A percentile compares a stretch with the other conserved stretches of the same genome.
Conservation (phyloP, 164 flowering plant species). For the Vitis amurensis region DNA sequence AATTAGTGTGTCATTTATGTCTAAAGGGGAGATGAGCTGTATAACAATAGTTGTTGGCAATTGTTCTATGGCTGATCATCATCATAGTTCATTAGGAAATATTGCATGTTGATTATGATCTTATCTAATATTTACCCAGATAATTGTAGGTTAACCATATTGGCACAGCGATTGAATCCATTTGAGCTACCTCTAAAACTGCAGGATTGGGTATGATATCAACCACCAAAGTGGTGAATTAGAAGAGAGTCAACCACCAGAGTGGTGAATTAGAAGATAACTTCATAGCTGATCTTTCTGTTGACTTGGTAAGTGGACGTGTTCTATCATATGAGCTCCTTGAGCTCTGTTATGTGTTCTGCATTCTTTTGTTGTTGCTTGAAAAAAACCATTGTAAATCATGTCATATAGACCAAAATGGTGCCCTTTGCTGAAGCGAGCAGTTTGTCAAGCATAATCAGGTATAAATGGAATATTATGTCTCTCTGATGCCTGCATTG, state of each 20-base stretch:
- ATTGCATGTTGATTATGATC: background rate
- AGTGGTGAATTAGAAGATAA: slow-evolving; percentile 98
- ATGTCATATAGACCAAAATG: slow-evolving; percentile 68
- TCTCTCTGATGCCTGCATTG: background rate
- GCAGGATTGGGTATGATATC: slow-evolving; percentile 97
- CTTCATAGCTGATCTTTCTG: slow-evolving; percentile 93
- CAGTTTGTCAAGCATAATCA: slow-evolving; percentile 91
- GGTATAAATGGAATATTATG: slow-evolving; percentile 34
- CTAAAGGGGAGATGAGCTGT: too few relatives aligned
- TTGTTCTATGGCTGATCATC: too few relatives aligned
- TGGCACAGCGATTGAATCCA: slow-evolving; percentile 88
- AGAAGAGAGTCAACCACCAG: slow-evolving; percentile 66
- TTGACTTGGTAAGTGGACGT: slow-evolving; percentile 97
- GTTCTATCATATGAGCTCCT: slow-evolving; percentile 24
- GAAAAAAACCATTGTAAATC: slow-evolving; percentile 8
- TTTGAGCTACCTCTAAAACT: slow-evolving; percentile 89
- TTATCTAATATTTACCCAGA: background rate
- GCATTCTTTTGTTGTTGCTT: background rate
- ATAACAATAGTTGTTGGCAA: too few relatives aligned
- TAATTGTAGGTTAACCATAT: slow-evolving; percentile 90
- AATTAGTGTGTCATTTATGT: too few relatives aligned
- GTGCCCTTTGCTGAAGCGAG: slow-evolving; percentile 95
- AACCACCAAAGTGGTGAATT: too few relatives aligned
- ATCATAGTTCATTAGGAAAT: background rate
- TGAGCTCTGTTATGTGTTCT: background rate